phyloP scores from a whole-genome alignment of 2,329 filamentous ascomycete genomes.

The Fusarium staphyleae region DNA sequence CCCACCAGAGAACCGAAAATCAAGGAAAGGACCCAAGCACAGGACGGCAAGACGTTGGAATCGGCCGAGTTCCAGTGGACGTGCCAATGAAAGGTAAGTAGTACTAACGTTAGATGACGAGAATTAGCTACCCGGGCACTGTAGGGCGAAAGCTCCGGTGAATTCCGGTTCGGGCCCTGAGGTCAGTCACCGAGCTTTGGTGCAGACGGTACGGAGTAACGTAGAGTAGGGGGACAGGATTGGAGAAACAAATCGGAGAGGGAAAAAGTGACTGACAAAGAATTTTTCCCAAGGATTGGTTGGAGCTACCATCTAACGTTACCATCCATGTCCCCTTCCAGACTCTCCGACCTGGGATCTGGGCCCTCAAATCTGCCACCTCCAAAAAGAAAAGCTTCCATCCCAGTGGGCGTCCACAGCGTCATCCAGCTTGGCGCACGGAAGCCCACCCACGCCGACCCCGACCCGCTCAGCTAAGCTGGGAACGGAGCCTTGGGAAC shows the following conservation, averaged over 20 bases:
- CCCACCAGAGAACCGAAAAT: slow-evolving; percentile 5
- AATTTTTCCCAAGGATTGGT: slow-evolving; percentile 11
- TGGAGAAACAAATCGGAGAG: slow-evolving; percentile 21
- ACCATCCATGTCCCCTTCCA: not conserved
- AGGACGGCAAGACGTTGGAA: slow-evolving; percentile 16
- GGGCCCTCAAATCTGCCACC: slow-evolving; percentile 25
- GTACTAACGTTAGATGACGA: slow-evolving; percentile 16
- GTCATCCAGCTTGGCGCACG: slow-evolving; percentile 32
- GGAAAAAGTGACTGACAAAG: slow-evolving; percentile 6
- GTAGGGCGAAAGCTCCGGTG: slow-evolving; percentile 20
- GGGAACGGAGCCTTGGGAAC: slow-evolving; percentile 28
- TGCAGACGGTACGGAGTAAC: no score
- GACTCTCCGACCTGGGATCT: slow-evolving; percentile 3
- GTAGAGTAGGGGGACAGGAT: slow-evolving; percentile 1
- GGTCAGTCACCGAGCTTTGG: no score
- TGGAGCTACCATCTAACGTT: slow-evolving; percentile 18
- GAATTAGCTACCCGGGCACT: slow-evolving; percentile 6
- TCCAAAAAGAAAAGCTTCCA: slow-evolving; percentile 9
- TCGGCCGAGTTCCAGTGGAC: slow-evolving; percentile 11
- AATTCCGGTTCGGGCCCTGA: slow-evolving; percentile 25
- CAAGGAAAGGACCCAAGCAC: slow-evolving; percentile 10
- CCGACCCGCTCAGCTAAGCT: slow-evolving; percentile 32
- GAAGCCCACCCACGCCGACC: slow-evolving; percentile 34
- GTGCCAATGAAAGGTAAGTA: no score
- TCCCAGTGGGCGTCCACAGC: slow-evolving; percentile 32